Base-by-base conservation (phyloP, 768 basidiomycete species). In the Gloeophyllum trabeum region DNA sequence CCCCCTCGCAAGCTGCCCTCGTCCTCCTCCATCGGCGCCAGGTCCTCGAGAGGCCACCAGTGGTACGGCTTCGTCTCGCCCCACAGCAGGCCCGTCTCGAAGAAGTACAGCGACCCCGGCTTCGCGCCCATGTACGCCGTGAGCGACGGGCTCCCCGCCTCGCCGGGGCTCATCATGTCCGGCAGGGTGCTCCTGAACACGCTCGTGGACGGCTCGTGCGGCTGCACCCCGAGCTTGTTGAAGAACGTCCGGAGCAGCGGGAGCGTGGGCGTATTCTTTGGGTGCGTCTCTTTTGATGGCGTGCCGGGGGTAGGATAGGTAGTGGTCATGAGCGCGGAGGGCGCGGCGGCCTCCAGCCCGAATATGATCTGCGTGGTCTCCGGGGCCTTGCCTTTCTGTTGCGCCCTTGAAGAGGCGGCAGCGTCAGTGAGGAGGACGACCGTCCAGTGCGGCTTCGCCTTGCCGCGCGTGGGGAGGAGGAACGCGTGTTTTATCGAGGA, bases 61-160 rank as follows among this genome's bases (percentile, higher is more conserved):
- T 84, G 80, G 52, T 80, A 84, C 2, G 82, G 82, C 48, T 81
- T 81, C 52, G 71, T 74, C 54, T 85, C 79, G 19, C 79, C 82
- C 73, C 80, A 81, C 5, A 88, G 66, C 13, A 88, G 67, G 4
- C 83, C 85, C 19, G 65, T 62, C 30, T 67, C 60, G 36, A 80
- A 64, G 64, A 87, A 88, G 79, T 83, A 83, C 30, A 88, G 61
- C 36, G 68, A 79, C 1, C 82, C 82, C 2, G 67, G 56, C 54
- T 84, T 86, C 1, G 83, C 82, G n/a, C 71, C 71, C 23, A 78
- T 71, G 56, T 81, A 79, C 4, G 81, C 81, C 43, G 81, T 75
- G 20, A 83, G 60, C 0, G 81, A 81, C 1, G 81, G 75, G 3
- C 77, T 67, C 5, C 73, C 67, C 3, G 41, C 46, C 18, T 41